Evolutionary conservation across 2,329 filamentous ascomycete genomes (phyloP), one percentile per base, ranked within the genome.

Genomic region (Fusarium sp.): DNA sequence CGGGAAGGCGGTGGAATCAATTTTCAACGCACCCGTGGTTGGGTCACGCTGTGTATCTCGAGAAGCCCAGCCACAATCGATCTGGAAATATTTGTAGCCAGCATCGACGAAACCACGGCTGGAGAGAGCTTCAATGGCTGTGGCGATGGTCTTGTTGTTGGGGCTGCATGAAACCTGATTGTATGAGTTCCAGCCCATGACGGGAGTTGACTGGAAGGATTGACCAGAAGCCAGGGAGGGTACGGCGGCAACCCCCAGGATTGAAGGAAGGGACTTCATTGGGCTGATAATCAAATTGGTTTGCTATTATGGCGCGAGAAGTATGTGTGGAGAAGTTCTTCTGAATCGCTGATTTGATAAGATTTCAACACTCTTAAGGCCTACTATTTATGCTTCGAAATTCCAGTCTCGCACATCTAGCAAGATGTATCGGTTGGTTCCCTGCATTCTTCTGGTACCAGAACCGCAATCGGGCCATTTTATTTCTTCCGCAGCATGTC

Each of bases 141-240:
- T 11, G n/a, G 39, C 7, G 19, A 57, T 57, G n/a, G 16, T 35
- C 23, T 57, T 27, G 39, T 46, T 45, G 18, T 29, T 29, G 39
- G 54, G 54, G 12, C 54, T 57, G 54, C 54, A 57, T 11, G 54
- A 46, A 7, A 57, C 19, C 23, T 46, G 54, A 46, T 57, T 57
- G 31, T 46, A 57, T 46, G 39, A 57, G 19, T 57, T 57, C 54
- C 39, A 57, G 19, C 54, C 54, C 39, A 57, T 57, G 10, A 57
- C 19, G 3, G 54, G 54, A 27, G 39, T 57, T 9, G 54, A 46
- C 39, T 57, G 39, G 18, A 57, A 57, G 5, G 54, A 37, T 35
- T 57, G 54, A 10, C 39, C 39, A 21, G 33, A 46, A 2, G 19
- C 54, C 54, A 45, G 23, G 7, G 54, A 9, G 3, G 39, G 7